phyloP scores from a whole-genome alignment of 73 alveolate species.

The Tetrahymena malaccensis region DNA sequence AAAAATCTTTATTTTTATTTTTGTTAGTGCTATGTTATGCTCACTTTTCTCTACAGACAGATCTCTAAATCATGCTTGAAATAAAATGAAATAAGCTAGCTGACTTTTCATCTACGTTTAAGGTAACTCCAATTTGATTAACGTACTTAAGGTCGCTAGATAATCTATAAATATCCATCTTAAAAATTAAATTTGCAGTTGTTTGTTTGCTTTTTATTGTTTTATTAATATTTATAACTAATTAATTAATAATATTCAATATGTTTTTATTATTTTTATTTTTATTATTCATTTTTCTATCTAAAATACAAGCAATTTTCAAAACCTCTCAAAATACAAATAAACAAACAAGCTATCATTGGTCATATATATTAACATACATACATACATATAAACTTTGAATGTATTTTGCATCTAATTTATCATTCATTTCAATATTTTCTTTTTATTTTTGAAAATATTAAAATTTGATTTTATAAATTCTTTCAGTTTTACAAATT shows the following conservation, averaged over 20 bases:
- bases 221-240: background rate
- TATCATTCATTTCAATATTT: background rate
- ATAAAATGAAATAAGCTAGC: background rate
- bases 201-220: background rate
- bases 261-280: background rate
- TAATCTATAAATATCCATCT: slow-evolving; percentile 37
- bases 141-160: slow-evolving; percentile 28
- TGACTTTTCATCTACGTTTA: slow-evolving; percentile 32
- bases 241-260: background rate
- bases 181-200: background rate
- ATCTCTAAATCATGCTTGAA: background rate
- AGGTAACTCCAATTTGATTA: slow-evolving; percentile 30
- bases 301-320: background rate
- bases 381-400: background rate
- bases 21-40: background rate
- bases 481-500: background rate
- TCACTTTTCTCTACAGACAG: background rate
- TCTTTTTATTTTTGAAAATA: background rate
- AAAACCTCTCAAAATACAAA: background rate
- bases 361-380: background rate
- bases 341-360: too few relatives aligned
- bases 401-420: background rate
- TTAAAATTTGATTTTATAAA: background rate
- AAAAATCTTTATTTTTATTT: background rate
- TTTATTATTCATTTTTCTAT: background rate